These are phyloP conservation scores for Polysphondylium violaceum DNA, from an alignment of 78 protist genomes.

Conservation along the genomic window DNA sequence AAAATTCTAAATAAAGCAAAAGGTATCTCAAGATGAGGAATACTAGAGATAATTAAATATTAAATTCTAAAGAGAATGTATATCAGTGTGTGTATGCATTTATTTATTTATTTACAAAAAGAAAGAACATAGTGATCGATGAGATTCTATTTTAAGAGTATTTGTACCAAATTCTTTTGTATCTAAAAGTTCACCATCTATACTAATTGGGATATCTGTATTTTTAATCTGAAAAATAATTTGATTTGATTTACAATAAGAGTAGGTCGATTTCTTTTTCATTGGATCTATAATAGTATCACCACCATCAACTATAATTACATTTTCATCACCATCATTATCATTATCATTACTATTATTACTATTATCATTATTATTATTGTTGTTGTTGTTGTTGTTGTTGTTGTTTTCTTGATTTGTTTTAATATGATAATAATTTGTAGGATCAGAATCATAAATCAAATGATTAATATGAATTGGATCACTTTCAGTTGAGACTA, in stretches of 20 bases:
- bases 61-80: neutral
- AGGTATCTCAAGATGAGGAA: too few relatives aligned
- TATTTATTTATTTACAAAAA: constrained; percentile 9
- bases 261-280: neutral
- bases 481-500: constrained; percentile 29
- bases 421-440: neutral
- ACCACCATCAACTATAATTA: too few relatives aligned
- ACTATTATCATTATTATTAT: too few relatives aligned
- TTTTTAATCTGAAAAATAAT: constrained; percentile 22
- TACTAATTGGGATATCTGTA: constrained; percentile 22
- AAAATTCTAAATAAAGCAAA: too few relatives aligned
- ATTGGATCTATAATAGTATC: neutral
- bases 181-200: constrained; percentile 45
- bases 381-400: too few relatives aligned
- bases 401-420: too few relatives aligned
- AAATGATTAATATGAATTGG: constrained; percentile 24
- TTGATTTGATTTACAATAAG: constrained; percentile 56
- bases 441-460: neutral
- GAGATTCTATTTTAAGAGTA: constrained; percentile 48
- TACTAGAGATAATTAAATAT: too few relatives aligned
- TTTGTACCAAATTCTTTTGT: constrained; percentile 21
- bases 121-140: constrained; percentile 19
- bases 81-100: neutral
- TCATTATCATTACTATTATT: too few relatives aligned
- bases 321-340: neutral